Evolutionary conservation across 495 filamentous ascomycete genomes (phyloP).

Genomic region (Hyaloscypha bicolor): DNA sequence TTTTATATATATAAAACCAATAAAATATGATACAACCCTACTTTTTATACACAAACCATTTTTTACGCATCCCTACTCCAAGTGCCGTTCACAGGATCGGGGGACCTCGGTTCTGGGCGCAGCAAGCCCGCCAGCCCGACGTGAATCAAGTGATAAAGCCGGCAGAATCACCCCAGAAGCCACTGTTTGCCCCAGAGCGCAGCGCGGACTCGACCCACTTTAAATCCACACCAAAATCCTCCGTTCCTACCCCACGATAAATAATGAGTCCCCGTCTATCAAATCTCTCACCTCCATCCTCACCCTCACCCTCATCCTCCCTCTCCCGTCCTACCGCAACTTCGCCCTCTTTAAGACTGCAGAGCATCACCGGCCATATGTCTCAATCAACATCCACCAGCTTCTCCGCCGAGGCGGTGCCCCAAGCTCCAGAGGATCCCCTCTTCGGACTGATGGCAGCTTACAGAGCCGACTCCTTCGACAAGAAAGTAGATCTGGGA

Average conservation of each 20-base stretch:
- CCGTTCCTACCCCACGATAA: not conserved
- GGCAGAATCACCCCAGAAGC: not conserved
- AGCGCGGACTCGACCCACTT: not conserved
- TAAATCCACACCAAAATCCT: not conserved
- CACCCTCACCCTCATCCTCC: not conserved
- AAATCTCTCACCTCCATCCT: not conserved
- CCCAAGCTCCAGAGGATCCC: constrained; percentile 91
- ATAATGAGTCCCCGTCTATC: not conserved
- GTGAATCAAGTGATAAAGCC: not conserved
- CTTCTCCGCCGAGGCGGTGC: constrained; percentile 78
- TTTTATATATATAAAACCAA: too few species aligned
- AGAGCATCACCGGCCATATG: constrained; percentile 54
- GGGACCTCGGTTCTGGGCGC: not conserved
- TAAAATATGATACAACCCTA: too few species aligned
- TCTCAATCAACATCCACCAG: constrained; percentile 55
- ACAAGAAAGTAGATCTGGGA: constrained; percentile 92
- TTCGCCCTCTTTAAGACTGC: constrained; percentile 26
- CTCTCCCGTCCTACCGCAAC: not conserved
- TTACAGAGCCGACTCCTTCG: constrained; percentile 78
- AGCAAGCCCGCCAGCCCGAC: not conserved
- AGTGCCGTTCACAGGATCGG: not conserved
- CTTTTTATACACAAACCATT: too few species aligned
- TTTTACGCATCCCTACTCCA: too few species aligned
- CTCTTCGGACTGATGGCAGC: constrained; percentile 93
- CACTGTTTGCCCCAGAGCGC: not conserved